Conservation (phyloP, 2,329 filamentous ascomycete genomes). For the Clonostachys rosea region DNA sequence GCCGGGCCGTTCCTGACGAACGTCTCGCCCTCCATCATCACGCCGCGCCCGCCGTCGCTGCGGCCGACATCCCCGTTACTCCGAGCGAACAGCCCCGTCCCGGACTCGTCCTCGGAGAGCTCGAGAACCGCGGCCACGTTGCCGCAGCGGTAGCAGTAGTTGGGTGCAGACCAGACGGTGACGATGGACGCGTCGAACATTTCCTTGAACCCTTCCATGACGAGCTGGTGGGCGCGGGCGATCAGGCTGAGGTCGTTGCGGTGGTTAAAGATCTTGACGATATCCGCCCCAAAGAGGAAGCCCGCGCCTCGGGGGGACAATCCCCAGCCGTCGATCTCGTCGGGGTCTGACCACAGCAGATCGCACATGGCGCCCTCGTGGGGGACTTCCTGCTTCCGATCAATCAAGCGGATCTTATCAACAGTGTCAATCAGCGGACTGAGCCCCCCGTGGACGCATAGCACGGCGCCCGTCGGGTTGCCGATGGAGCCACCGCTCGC, state of each 20-base stretch:
- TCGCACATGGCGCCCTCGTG: conserved; percentile 99
- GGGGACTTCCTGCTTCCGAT: conserved; percentile 96
- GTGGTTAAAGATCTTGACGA: conserved; percentile 94
- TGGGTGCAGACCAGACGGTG: conserved; percentile 97
- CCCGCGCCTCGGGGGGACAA: conserved; percentile 90
- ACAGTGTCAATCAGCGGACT: conserved; percentile 89
- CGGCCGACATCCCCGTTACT: conserved; percentile 66
- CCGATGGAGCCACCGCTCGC: conserved; percentile 59
- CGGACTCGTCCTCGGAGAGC: conserved; percentile 81
- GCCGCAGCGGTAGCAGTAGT: conserved; percentile 94
- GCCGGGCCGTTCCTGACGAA: conserved; percentile 64
- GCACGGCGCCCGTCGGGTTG: conserved; percentile 74
- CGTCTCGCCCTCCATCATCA: conserved; percentile 42
- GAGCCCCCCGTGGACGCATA: conserved; percentile 93
- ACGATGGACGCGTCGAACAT: conserved; percentile 97
- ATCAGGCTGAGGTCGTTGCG: conserved; percentile 89
- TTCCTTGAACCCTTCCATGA: conserved; percentile 99
- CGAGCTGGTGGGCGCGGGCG: conserved; percentile 90
- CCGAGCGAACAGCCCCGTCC: conserved; percentile 63
- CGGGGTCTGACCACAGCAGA: conserved; percentile 94
- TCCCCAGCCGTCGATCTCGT: conserved; percentile 97
- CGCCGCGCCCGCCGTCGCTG: conserved; percentile 42
- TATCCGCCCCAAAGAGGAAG: conserved; percentile 92
- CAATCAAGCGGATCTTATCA: conserved; percentile 91
- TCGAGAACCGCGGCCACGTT: conserved; percentile 96